These are phyloP conservation scores for Nakazawaea laoshanensis DNA, from an alignment of 805 yeast genomes.

Conservation along the genomic window DNA sequence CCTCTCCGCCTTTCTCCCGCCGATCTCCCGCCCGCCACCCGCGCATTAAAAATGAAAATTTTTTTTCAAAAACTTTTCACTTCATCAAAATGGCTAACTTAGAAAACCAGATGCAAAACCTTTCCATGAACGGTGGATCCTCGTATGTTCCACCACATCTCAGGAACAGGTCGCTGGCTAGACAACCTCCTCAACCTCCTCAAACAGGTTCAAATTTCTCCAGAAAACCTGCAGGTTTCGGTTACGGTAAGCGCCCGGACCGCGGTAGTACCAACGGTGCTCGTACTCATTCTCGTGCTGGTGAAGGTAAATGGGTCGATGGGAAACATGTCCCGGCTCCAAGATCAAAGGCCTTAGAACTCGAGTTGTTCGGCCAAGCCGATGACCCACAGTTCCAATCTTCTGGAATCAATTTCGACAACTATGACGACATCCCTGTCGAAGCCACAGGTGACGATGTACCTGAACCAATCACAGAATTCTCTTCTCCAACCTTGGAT, in stretches of 20 bases:
- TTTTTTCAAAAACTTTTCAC: no score
- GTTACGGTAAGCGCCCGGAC: slow-evolving; percentile 17
- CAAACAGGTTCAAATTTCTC: slow-evolving; percentile 4
- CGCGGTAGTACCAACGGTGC: slow-evolving; percentile 16
- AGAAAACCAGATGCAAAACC: slow-evolving; percentile 47
- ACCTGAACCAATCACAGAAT: slow-evolving; percentile 85
- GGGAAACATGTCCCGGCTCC: slow-evolving; percentile 86
- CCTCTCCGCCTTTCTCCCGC: no score
- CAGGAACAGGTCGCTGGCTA: slow-evolving; percentile 21
- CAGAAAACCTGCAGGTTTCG: slow-evolving; percentile 2
- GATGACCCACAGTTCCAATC: slow-evolving; percentile 76
- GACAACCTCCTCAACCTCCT: slow-evolving; percentile 14
- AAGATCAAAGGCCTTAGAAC: slow-evolving; percentile 59
- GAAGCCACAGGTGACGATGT: slow-evolving; percentile 94
- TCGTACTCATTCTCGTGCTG: slow-evolving; percentile 24
- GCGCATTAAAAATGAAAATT: no score
- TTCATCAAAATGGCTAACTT: slow-evolving; percentile 47
- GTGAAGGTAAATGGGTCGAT: slow-evolving; percentile 77
- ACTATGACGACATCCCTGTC: slow-evolving; percentile 97
- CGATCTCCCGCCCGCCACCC: no score
- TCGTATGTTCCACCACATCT: slow-evolving; percentile 42
- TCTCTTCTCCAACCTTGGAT: slow-evolving; percentile 91
- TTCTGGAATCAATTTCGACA: slow-evolving; percentile 97
- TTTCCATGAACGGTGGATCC: slow-evolving; percentile 36
- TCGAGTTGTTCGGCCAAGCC: slow-evolving; percentile 73